phyloP scores from a whole-genome alignment of 179 eudicot genomes.

The Silene coronaria region DNA sequence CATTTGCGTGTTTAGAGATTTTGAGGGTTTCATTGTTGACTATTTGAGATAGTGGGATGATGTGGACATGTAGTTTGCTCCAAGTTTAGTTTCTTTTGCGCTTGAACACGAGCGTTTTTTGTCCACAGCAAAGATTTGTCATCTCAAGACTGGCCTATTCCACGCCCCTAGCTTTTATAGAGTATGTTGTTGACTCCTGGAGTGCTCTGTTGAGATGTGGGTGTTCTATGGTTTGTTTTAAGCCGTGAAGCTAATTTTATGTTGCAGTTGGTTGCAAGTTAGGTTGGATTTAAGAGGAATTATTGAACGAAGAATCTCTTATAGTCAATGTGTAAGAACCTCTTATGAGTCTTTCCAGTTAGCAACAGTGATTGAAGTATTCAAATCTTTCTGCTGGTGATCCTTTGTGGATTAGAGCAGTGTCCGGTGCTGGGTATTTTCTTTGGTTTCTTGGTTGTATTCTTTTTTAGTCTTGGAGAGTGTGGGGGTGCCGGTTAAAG shows the following conservation, averaged over 20 bases:
- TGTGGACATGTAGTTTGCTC: neutral
- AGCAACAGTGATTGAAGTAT: neutral
- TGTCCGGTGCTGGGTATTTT: neutral
- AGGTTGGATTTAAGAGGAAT: neutral
- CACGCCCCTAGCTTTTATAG: neutral
- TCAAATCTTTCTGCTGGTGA: neutral
- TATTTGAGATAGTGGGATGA: neutral
- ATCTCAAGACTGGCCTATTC: neutral
- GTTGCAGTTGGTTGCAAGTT: neutral
- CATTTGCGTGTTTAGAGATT: no score
- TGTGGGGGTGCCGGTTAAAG: neutral
- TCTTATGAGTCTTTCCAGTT: neutral
- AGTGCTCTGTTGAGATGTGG: neutral
- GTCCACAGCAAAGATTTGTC: neutral
- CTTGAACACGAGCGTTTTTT: neutral
- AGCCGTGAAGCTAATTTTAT: neutral
- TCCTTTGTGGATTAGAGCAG: neutral
- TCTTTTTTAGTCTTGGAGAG: neutral
- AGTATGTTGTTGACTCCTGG: neutral
- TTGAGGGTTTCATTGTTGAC: neutral
- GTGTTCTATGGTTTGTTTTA: neutral
- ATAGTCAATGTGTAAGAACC: neutral
- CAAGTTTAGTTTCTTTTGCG: neutral
- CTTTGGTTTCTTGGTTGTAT: neutral
- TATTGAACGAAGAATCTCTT: neutral